Percentiles rank a stretch among this genome's conserved stretches.
These are phyloP conservation scores for Blastobotrys muscicola DNA, from an alignment of 805 yeast species.

Conservation along the genomic window DNA sequence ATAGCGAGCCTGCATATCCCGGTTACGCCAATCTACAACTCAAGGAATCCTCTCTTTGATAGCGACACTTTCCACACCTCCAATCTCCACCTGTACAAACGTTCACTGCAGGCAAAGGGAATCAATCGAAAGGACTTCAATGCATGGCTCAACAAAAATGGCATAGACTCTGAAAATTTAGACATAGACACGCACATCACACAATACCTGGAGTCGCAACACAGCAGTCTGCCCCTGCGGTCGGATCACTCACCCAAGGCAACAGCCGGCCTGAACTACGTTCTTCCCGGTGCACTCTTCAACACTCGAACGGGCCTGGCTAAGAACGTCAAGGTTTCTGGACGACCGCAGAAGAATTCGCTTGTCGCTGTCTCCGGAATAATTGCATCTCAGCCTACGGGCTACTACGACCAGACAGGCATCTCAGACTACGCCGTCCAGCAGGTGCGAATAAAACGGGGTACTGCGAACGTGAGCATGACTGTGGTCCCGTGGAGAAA, in stretches of 20 bases:
- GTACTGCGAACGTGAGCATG: background rate
- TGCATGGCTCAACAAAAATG: background rate
- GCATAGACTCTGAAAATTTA: no score
- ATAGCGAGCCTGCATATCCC: slow-evolving; percentile 61
- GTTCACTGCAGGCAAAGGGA: no score
- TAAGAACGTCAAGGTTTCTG: slow-evolving; percentile 49
- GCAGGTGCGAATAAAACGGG: background rate
- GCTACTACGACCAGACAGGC: no score
- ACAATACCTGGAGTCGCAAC: background rate
- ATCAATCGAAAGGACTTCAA: background rate
- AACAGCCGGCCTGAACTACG: slow-evolving; percentile 68
- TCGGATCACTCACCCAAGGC: slow-evolving; percentile 30
- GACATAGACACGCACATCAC: background rate
- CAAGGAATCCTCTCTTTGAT: no score
- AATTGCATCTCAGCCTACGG: slow-evolving; percentile 3
- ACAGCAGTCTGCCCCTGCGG: no score
- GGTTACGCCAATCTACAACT: background rate
- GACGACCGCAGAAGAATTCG: slow-evolving; percentile 42
- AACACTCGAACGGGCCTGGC: slow-evolving; percentile 65
- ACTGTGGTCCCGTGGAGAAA: slow-evolving; percentile 15
- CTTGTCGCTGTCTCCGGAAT: slow-evolving; percentile 46
- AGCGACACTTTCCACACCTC: background rate
- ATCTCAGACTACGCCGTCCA: background rate
- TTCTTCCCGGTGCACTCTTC: slow-evolving; percentile 54
- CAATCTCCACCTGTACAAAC: background rate